Evolutionary conservation across 139 green algal species (phyloP).

Genomic region (Deuterostichococcus epilithicus): DNA sequence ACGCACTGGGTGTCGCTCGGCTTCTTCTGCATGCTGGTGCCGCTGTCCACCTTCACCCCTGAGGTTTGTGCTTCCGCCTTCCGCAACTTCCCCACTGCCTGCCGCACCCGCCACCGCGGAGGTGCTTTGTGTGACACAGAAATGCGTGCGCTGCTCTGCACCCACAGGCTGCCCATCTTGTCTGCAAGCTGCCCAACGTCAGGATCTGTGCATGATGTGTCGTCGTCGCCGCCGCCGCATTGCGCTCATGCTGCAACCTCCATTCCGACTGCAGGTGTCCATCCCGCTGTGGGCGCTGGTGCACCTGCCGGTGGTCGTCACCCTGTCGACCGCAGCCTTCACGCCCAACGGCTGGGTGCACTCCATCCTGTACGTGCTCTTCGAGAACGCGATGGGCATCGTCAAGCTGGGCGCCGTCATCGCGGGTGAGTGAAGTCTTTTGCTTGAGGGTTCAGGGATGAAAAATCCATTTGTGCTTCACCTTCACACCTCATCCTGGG

Average conservation of each 20-base stretch:
- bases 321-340: constrained; percentile 71
- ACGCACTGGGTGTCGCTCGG: constrained; percentile 76
- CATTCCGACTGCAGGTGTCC: constrained; percentile 36
- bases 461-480: not conserved
- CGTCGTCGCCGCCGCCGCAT: too few species aligned
- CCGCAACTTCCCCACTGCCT: too few species aligned
- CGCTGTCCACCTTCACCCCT: constrained; percentile 61
- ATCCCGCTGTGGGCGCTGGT: constrained; percentile 78
- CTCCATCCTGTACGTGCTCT: constrained; percentile 77
- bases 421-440: constrained; percentile 28
- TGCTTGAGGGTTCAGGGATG: not conserved
- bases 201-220: too few species aligned
- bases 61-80: too few species aligned
- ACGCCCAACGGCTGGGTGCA: constrained; percentile 62
- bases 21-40: constrained; percentile 83
- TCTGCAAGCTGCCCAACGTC: too few species aligned
- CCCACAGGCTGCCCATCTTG: too few species aligned
- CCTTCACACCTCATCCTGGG: too few species aligned
- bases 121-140: too few species aligned
- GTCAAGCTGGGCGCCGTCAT: constrained; percentile 79
- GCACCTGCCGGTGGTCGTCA: constrained; percentile 74
- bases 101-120: too few species aligned
- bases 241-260: too few species aligned
- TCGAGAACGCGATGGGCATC: constrained; percentile 86
- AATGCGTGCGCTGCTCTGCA: too few species aligned